phyloP scores from a whole-genome alignment of 179 eudicot species.

The Sideroxylon spinosum region DNA sequence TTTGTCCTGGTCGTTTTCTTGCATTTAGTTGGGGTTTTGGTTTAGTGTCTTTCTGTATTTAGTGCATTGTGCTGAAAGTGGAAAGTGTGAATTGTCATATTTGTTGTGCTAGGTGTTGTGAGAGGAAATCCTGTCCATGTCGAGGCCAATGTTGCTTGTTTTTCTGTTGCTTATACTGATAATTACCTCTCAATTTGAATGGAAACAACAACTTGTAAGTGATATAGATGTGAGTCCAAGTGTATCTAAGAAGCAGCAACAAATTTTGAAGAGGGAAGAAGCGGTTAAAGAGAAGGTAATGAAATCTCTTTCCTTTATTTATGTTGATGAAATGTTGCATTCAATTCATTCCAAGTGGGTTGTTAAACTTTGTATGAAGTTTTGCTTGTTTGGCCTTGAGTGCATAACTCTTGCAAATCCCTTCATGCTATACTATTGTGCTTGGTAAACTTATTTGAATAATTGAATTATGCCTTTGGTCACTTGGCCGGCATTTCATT shows the following conservation, averaged over 20 bases:
- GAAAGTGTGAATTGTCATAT: conserved; percentile 11
- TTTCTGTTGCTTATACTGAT: conserved; percentile 47
- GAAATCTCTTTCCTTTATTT: background rate
- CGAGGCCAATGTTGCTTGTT: conserved; percentile 53
- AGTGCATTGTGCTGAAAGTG: background rate
- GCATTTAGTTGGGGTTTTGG: background rate
- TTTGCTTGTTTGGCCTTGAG: background rate
- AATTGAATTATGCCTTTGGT: no score
- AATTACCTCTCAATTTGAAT: conserved; percentile 60
- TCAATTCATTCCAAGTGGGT: no score
- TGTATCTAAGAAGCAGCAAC: conserved; percentile 49
- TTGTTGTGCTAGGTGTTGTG: conserved; percentile 19
- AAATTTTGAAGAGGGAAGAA: conserved; percentile 40
- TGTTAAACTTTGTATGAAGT: background rate
- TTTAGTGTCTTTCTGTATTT: background rate
- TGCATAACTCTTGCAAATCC: background rate
- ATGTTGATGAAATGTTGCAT: background rate
- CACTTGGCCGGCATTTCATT: no score
- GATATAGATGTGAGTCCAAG: conserved; percentile 43
- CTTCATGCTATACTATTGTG: background rate
- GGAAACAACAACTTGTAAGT: conserved; percentile 51
- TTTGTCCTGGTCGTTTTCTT: background rate
- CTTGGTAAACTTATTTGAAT: no score
- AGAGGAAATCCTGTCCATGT: conserved; percentile 33
- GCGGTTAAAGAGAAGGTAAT: conserved; percentile 57